phyloP scores from a whole-genome alignment of 2,329 filamentous ascomycete genomes.

The Onygenales sp. region DNA sequence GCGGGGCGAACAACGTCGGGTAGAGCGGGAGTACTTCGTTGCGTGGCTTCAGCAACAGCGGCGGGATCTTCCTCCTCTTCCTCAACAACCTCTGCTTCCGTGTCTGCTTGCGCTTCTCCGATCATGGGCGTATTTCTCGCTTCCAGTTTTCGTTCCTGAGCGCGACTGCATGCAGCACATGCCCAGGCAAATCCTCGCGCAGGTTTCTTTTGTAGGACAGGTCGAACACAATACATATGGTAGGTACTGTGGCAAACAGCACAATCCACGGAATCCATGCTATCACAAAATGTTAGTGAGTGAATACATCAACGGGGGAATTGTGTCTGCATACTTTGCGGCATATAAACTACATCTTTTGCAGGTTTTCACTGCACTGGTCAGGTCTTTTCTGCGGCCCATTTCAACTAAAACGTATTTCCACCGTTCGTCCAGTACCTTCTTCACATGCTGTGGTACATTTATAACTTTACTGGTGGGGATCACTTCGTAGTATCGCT shows the following conservation, averaged over 20 bases:
- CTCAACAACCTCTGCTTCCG: constrained; percentile 57
- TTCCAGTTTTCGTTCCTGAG: constrained; percentile 88
- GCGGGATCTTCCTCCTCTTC: constrained; percentile 66
- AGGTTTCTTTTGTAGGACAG: constrained; percentile 86
- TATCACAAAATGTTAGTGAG: constrained; percentile 32
- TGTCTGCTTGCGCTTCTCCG: constrained; percentile 43
- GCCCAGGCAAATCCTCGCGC: constrained; percentile 97
- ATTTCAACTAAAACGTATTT: constrained; percentile 92
- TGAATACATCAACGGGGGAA: not conserved
- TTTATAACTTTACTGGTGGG: constrained; percentile 90
- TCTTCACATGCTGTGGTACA: constrained; percentile 89
- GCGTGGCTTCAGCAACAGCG: constrained; percentile 39
- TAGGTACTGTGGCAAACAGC: constrained; percentile 92
- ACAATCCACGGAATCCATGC: constrained; percentile 91
- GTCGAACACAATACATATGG: constrained; percentile 96
- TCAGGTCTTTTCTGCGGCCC: constrained; percentile 87
- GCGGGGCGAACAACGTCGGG: constrained; percentile 49
- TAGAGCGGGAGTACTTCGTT: constrained; percentile 26
- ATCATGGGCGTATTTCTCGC: constrained; percentile 74
- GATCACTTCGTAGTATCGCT: constrained; percentile 94
- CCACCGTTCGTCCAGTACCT: constrained; percentile 91
- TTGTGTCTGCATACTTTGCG: constrained; percentile 57
- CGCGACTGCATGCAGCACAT: constrained; percentile 88
- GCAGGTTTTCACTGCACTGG: constrained; percentile 90
- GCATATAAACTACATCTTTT: constrained; percentile 88